Percentiles rank a stretch among this genome's conserved stretches.
Evolutionary conservation across 2,329 filamentous ascomycete genomes (phyloP).

Genomic region (Knufia fluminis): DNA sequence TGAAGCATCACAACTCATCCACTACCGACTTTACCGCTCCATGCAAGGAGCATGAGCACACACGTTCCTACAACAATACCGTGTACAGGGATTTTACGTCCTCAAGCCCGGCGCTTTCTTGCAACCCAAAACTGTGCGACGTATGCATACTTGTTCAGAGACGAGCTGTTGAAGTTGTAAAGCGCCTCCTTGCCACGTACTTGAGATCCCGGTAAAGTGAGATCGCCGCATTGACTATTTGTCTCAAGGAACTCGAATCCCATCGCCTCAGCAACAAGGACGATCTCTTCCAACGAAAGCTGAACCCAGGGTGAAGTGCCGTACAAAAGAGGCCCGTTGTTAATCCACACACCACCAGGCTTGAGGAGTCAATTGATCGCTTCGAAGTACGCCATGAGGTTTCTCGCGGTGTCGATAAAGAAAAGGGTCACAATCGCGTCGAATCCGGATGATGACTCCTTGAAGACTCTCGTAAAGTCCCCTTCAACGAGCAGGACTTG

Average conservation of each 20-base stretch:
- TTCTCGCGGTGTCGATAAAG: slow-evolving; percentile 94
- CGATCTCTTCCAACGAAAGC: slow-evolving; percentile 46
- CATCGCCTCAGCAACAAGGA: slow-evolving; percentile 39
- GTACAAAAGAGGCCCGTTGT: slow-evolving; percentile 78
- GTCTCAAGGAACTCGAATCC: slow-evolving; percentile 45
- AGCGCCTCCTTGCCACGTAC: slow-evolving; percentile 36
- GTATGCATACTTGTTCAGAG: slow-evolving; percentile 46
- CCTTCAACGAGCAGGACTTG: slow-evolving; percentile 45
- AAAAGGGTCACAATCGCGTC: slow-evolving; percentile 83
- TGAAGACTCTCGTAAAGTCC: slow-evolving; percentile 43
- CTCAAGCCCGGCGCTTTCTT: slow-evolving; percentile 18
- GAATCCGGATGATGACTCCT: slow-evolving; percentile 37
- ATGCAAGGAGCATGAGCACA: no score
- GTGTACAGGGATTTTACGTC: not conserved
- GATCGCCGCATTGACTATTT: slow-evolving; percentile 19
- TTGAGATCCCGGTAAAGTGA: slow-evolving; percentile 33
- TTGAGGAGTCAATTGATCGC: slow-evolving; percentile 69
- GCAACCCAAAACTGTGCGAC: slow-evolving; percentile 49
- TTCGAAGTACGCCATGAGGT: slow-evolving; percentile 79
- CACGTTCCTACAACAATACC: no score
- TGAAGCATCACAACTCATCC: no score
- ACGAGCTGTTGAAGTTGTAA: slow-evolving; percentile 45
- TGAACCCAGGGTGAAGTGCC: slow-evolving; percentile 49
- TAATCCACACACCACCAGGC: slow-evolving; percentile 71
- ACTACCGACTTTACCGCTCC: no score